phyloP scores from a whole-genome alignment of 1,139 yeast genomes.

The Hemisphaericaspora subhashii region DNA sequence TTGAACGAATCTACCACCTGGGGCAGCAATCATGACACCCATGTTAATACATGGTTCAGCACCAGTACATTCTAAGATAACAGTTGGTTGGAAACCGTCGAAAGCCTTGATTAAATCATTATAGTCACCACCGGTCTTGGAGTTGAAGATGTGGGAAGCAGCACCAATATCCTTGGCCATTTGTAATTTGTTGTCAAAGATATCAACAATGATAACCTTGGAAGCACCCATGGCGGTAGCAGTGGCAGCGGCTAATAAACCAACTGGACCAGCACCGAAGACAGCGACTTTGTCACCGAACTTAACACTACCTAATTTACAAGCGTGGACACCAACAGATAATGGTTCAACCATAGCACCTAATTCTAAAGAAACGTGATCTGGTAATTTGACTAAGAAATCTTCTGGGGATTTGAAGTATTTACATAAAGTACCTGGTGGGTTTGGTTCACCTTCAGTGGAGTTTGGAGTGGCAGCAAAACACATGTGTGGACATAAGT shows the following conservation, averaged over 20 bases:
- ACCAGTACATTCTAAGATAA: slow-evolving; percentile 73
- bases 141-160: slow-evolving; percentile 63
- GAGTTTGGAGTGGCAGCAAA: slow-evolving; percentile 81
- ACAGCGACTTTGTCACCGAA: slow-evolving; percentile 78
- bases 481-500: slow-evolving; percentile 78
- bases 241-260: slow-evolving; percentile 73
- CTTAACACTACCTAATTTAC: slow-evolving; percentile 62
- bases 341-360: slow-evolving; percentile 91
- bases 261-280: slow-evolving; percentile 95
- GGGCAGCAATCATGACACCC: slow-evolving; percentile 56
- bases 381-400: slow-evolving; percentile 78
- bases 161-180: slow-evolving; percentile 58
- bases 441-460: slow-evolving; percentile 40
- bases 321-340: slow-evolving; percentile 83
- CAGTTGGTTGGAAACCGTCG: slow-evolving; percentile 50
- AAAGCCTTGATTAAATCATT: slow-evolving; percentile 36
- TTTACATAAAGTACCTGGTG: slow-evolving; percentile 71
- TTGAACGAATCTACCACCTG: slow-evolving; percentile 71
- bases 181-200: slow-evolving; percentile 56
- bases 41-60: slow-evolving; percentile 67
- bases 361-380: slow-evolving; percentile 72
- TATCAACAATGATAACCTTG: slow-evolving; percentile 63
- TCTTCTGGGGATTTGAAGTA: slow-evolving; percentile 81
- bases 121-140: slow-evolving; percentile 41
- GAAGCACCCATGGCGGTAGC: slow-evolving; percentile 85